Base-by-base conservation (phyloP, 2,329 filamentous ascomycete species). In the Ceratocystis cacaofunesta region DNA sequence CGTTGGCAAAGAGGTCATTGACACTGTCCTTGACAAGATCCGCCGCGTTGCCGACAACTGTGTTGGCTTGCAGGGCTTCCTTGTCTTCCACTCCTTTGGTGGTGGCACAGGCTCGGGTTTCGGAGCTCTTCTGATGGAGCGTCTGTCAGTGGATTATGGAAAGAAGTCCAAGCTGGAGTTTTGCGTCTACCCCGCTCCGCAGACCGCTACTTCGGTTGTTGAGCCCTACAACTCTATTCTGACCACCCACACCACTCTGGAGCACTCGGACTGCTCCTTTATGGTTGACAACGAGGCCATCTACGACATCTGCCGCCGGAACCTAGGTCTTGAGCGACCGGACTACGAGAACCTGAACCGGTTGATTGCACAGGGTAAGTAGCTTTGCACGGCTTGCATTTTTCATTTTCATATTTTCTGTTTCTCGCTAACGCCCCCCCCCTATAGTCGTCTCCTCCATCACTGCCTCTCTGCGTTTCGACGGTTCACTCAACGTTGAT, bases 81-180 rank as follows among this genome's bases (percentile, higher is more conserved):
- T 97, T 71, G 92, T 99, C 75, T 97, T 97, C 89, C 94, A 99
- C 87, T 97, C 92, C 68, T 97, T 99, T 77, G 94, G 94, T 80
- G 94, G 94, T 79, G 94, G 94, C 82, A 99, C 94, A 72, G 94
- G 94, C 74, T 99, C 94, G 72, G 94, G 94, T 75, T 99, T 99
- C 78, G 94, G 94, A 80, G 94, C 94, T 73, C 86, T 99, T 71
- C 83, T 99, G 73, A 95, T 99, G 91, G 94, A 99, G 83, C 92
- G 94, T 76, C 86, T 99, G 69, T 97, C 94, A 44, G 90, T 96
- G 74, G 94, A 99, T 80, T 99, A 96, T 76, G 92, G 94, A 82
- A 99, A 99, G 88, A 99, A 99, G 88, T 95, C 89, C 85, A 99
- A 99, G 87, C 85, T 99, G 70, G 94, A 99, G 80, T 99, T 99